Evolutionary conservation across 2,329 filamentous ascomycete species (phyloP).

Genomic region (Ophiostoma sp.): DNA sequence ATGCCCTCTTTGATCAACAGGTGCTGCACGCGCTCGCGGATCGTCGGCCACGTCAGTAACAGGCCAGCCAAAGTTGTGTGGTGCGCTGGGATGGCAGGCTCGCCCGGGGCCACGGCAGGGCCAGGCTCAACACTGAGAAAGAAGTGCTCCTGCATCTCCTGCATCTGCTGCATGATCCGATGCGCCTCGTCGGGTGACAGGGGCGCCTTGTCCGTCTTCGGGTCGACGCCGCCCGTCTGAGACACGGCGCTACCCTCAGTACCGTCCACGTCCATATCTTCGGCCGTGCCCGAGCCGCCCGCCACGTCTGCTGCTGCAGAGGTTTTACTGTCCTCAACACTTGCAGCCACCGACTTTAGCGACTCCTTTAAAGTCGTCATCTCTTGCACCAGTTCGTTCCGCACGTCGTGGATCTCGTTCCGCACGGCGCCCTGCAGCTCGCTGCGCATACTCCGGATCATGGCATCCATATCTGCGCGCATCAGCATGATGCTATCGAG

Average conservation of each 20-base stretch:
- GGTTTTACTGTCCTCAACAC: neutral
- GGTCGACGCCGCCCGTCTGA: constrained; percentile 2
- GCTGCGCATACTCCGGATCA: constrained; percentile 32
- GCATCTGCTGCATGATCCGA: constrained; percentile 34
- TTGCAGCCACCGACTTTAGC: neutral
- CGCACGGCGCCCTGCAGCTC: constrained; percentile 34
- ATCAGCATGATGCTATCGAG: constrained; percentile 45
- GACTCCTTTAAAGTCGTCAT: constrained; percentile 3
- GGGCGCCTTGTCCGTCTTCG: constrained; percentile 19
- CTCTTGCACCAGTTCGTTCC: neutral
- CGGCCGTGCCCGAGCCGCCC: neutral
- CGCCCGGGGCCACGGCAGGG: constrained; percentile 49
- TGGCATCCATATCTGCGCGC: constrained; percentile 12
- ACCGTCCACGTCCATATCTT: neutral
- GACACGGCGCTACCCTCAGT: neutral
- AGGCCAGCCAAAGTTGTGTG: constrained; percentile 88
- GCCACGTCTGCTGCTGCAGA: neutral
- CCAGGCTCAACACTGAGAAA: constrained; percentile 45
- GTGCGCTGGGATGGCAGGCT: constrained; percentile 70
- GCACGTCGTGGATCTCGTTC: constrained; percentile 10
- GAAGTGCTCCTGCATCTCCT: constrained; percentile 41
- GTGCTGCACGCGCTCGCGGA: constrained; percentile 55
- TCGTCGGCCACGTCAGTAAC: constrained; percentile 66
- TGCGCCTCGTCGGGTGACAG: constrained; percentile 32
- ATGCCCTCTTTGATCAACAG: constrained; percentile 47